phyloP scores from a whole-genome alignment of 805 yeast species.

The Ogataea henricii region DNA sequence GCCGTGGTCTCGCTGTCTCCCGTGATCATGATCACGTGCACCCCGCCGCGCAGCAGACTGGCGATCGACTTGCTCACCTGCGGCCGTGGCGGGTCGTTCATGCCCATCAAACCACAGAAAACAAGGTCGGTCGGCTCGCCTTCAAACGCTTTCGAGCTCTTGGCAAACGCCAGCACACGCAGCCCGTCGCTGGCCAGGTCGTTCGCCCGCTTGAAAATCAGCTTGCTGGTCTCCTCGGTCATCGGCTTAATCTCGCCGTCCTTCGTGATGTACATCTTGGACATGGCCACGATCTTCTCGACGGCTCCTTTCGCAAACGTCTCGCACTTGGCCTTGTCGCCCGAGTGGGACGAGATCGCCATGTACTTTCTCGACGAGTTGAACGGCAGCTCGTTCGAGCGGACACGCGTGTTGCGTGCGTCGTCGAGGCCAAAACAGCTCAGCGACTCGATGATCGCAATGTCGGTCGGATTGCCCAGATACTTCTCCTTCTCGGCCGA shows the following conservation, averaged over 20 bases:
- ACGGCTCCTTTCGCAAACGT: conserved; percentile 88
- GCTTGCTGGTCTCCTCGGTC: conserved; percentile 47
- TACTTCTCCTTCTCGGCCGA: conserved; percentile 68
- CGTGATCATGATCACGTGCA: conserved; percentile 97
- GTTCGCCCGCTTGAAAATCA: conserved; percentile 59
- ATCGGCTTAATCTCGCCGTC: conserved; percentile 63
- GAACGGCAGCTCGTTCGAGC: conserved; percentile 79
- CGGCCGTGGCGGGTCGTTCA: conserved; percentile 98
- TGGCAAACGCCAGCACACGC: conserved; percentile 82
- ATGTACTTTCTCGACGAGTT: conserved; percentile 82
- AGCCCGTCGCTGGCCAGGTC: conserved; percentile 79
- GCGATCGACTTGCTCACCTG: conserved; percentile 77
- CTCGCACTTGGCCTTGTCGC: conserved; percentile 55
- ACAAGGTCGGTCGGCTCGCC: conserved; percentile 58
- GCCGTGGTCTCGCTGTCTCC: conserved; percentile 93
- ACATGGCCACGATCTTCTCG: conserved; percentile 66
- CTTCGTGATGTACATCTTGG: conserved; percentile 58
- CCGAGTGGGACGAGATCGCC: conserved; percentile 75
- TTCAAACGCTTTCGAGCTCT: conserved; percentile 41
- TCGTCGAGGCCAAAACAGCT: conserved; percentile 74
- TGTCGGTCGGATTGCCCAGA: conserved; percentile 93
- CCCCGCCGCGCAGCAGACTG: conserved; percentile 85
- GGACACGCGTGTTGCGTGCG: conserved; percentile 56
- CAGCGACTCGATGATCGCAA: conserved; percentile 80
- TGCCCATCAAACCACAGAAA: conserved; percentile 87